A percentile compares a stretch with the other conserved stretches of the same genome.
Conservation (phyloP, 2,329 filamentous ascomycete genomes). For the Magnaporthiopsis rhizophila region DNA sequence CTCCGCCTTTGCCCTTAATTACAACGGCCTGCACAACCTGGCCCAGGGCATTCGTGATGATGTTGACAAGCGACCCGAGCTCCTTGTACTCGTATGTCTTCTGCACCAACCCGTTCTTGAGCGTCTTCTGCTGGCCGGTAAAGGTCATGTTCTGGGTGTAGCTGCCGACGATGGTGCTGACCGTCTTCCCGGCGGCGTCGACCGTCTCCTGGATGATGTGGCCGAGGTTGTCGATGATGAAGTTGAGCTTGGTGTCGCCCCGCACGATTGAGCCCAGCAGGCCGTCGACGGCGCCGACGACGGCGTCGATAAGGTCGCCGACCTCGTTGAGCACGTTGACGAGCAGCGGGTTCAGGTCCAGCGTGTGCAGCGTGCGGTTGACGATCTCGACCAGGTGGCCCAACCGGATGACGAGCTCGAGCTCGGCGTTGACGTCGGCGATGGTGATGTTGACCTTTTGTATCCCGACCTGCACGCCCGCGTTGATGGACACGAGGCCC, state of each 20-base stretch:
- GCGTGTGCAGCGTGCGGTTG: constrained; percentile 48
- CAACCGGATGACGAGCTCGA: constrained; percentile 51
- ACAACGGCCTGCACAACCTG: constrained; percentile 44
- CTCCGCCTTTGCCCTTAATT: constrained; percentile 15
- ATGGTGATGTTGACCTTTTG: constrained; percentile 53
- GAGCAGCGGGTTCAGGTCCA: constrained; percentile 54
- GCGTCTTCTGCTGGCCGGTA: constrained; percentile 27
- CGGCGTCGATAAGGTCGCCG: constrained; percentile 40
- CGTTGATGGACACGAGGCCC: constrained; percentile 45
- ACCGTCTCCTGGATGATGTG: constrained; percentile 55
- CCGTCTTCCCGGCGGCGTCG: constrained; percentile 32
- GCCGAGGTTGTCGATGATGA: constrained; percentile 52
- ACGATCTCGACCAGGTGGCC: constrained; percentile 54
- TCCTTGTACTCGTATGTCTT: constrained; percentile 45
- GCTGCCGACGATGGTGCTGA: constrained; percentile 49
- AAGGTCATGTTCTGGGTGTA: constrained; percentile 51
- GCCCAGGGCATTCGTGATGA: constrained; percentile 45
- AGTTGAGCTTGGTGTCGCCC: constrained; percentile 44
- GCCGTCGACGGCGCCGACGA: constrained; percentile 50
- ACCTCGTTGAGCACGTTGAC: constrained; percentile 47
- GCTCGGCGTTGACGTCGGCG: constrained; percentile 47
- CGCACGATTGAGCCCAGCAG: constrained; percentile 51
- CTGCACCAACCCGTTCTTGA: constrained; percentile 31
- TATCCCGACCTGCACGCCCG: constrained; percentile 43
- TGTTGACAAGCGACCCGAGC: constrained; percentile 43